phyloP scores from a whole-genome alignment of 129 eudicot species.

The Gnaphalium uliginosum region DNA sequence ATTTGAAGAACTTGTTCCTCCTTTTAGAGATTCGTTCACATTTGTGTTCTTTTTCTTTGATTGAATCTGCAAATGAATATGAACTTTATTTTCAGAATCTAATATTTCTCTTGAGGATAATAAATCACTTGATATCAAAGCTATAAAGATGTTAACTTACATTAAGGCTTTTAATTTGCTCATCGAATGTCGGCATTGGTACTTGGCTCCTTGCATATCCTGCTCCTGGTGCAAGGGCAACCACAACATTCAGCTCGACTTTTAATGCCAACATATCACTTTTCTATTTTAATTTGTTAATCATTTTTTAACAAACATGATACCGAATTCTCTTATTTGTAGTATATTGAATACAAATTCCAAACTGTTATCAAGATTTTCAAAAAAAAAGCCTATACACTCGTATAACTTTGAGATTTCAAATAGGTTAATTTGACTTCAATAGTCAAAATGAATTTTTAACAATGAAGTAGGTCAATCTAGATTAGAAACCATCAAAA shows the following conservation, averaged over 20 bases:
- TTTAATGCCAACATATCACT: slow-evolving; percentile 5
- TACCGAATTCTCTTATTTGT: background rate
- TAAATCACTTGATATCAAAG: background rate
- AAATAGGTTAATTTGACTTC: slow-evolving; percentile 3
- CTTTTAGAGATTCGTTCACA: slow-evolving; percentile 18
- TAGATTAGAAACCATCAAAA: background rate
- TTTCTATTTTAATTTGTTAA: background rate
- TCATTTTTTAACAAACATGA: background rate
- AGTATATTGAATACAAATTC: background rate
- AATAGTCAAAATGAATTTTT: slow-evolving; percentile 6
- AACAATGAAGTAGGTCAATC: background rate
- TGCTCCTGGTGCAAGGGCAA: slow-evolving; percentile 21
- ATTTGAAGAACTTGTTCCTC: slow-evolving; percentile 17
- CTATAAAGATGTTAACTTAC: slow-evolving; percentile 21
- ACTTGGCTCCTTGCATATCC: slow-evolving; percentile 15
- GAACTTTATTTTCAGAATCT: slow-evolving; percentile 10
- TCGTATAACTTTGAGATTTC: background rate
- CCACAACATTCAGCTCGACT: slow-evolving; percentile 29
- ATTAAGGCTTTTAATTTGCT: slow-evolving; percentile 34
- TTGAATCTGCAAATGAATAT: slow-evolving; percentile 20
- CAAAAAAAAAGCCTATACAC: background rate
- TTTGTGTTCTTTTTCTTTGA: slow-evolving; percentile 22
- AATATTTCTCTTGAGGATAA: background rate
- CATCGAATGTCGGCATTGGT: slow-evolving; percentile 30
- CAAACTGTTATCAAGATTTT: background rate